Conservation (phyloP, 169 alveolate genomes). For the Eimeria maxima region DNA sequence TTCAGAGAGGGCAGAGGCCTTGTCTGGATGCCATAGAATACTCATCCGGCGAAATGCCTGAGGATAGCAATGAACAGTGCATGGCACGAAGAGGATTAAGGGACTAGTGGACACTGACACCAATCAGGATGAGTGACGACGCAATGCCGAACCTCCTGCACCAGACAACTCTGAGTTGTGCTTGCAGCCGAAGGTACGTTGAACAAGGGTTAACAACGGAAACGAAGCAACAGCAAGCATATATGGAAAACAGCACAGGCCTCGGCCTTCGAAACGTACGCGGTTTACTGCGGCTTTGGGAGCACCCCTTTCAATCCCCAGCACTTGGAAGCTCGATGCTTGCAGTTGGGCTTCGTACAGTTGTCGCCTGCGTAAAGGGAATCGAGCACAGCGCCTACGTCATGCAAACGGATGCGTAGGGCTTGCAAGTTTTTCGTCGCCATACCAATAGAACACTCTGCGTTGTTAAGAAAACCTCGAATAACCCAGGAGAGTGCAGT, state of each 20-base stretch:
- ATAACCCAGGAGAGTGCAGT: not conserved
- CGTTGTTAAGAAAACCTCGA: not conserved
- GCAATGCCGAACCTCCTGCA: not conserved
- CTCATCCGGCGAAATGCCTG: constrained; percentile 81
- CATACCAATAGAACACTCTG: not conserved
- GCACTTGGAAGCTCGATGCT: constrained; percentile 78
- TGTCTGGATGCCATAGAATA: constrained; percentile 79
- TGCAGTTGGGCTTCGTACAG: constrained; percentile 78
- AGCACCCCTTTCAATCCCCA: constrained; percentile 80
- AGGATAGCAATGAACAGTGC: not conserved
- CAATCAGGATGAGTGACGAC: not conserved
- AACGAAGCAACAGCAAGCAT: not conserved
- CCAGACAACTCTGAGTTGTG: not conserved
- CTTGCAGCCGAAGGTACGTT: not conserved
- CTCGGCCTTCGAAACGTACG: not conserved
- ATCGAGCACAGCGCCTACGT: not conserved
- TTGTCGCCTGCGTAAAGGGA: constrained; percentile 21
- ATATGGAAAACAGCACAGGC: not conserved
- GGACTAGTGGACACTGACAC: not conserved
- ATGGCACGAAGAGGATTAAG: not conserved
- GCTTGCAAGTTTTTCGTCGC: not conserved
- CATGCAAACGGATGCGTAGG: not conserved
- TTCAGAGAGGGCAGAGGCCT: constrained; percentile 72
- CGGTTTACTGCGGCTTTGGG: constrained; percentile 77
- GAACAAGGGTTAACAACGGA: not conserved